These are phyloP conservation scores for Umbilicus rupestris DNA, from an alignment of 164 flowering plant genomes.

Conservation along the genomic window DNA sequence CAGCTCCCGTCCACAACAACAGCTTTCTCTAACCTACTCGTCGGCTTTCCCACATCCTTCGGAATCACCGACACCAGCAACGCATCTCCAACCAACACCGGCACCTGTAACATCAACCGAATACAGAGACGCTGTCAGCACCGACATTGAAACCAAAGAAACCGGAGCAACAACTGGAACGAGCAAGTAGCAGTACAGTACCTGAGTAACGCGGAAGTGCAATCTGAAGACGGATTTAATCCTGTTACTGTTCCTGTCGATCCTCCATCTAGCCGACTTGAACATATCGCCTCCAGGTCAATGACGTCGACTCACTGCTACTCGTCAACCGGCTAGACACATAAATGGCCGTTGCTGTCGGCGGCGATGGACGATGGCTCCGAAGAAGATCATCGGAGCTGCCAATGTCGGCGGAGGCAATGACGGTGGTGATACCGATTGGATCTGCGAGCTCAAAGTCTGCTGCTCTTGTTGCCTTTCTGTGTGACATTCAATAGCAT, in stretches of 20 bases:
- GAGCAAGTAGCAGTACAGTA: not conserved
- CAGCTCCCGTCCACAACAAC: slow-evolving; percentile 51
- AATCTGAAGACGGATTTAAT: slow-evolving; percentile 5
- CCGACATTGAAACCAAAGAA: not conserved
- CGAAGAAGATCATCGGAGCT: not conserved
- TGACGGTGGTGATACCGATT: not conserved
- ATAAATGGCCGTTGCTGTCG: no score
- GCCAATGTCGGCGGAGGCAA: not conserved
- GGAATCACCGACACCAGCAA: slow-evolving; percentile 66
- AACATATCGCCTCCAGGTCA: not conserved
- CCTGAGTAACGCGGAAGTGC: slow-evolving; percentile 10
- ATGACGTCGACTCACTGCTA: not conserved
- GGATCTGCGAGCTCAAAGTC: not conserved
- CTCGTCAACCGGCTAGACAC: not conserved
- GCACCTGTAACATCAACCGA: slow-evolving; percentile 29
- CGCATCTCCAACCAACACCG: slow-evolving; percentile 41
- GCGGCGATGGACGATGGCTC: not conserved
- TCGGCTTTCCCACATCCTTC: slow-evolving; percentile 66
- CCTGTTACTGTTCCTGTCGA: slow-evolving; percentile 6
- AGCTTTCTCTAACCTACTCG: slow-evolving; percentile 51
- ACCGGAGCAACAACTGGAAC: not conserved
- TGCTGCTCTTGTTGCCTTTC: not conserved
- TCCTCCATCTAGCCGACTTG: slow-evolving; percentile 6
- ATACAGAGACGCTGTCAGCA: not conserved
- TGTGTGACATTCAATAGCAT: not conserved